Percentiles rank a stretch among this genome's conserved stretches.
phyloP scores from a whole-genome alignment of 2,329 filamentous ascomycete genomes.

The Cercospora sp. region DNA sequence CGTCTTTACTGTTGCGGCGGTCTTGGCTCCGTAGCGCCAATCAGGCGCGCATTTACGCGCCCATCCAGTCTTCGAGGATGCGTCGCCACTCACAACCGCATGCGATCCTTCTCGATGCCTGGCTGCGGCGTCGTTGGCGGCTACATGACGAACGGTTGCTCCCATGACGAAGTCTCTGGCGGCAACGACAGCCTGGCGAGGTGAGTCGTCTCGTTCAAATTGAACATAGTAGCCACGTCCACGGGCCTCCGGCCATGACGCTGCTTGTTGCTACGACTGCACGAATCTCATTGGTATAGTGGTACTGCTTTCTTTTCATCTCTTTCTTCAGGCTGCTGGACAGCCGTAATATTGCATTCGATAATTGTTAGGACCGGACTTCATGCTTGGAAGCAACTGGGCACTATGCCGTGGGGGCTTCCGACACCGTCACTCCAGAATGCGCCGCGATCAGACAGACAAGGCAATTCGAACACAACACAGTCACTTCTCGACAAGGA shows the following conservation, averaged over 20 bases:
- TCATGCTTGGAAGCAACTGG: background rate
- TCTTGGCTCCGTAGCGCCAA: conserved; percentile 7
- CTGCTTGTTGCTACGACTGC: conserved; percentile 11
- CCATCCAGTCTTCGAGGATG: background rate
- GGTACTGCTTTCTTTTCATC: background rate
- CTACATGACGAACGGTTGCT: conserved; percentile 17
- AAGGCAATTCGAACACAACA: conserved; percentile 13
- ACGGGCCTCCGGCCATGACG: background rate
- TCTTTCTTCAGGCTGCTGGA: conserved; percentile 31
- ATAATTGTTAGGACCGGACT: background rate
- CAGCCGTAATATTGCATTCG: conserved; percentile 18
- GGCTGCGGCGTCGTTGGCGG: conserved; percentile 21
- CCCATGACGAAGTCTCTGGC: conserved; percentile 24
- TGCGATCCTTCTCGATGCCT: conserved; percentile 7
- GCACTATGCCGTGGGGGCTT: conserved; percentile 21
- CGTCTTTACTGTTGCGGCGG: conserved; percentile 7
- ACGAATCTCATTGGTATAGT: conserved; percentile 30
- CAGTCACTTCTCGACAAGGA: conserved; percentile 20
- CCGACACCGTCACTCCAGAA: background rate
- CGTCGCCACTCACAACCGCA: conserved; percentile 15
- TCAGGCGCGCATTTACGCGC: conserved; percentile 11
- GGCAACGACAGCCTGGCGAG: conserved; percentile 14
- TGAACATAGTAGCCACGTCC: background rate
- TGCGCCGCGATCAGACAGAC: background rate
- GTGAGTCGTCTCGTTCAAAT: conserved; percentile 1